Evolutionary conservation across 495 filamentous ascomycete genomes (phyloP).

Genomic region (Amphirosellinia nigrospora): DNA sequence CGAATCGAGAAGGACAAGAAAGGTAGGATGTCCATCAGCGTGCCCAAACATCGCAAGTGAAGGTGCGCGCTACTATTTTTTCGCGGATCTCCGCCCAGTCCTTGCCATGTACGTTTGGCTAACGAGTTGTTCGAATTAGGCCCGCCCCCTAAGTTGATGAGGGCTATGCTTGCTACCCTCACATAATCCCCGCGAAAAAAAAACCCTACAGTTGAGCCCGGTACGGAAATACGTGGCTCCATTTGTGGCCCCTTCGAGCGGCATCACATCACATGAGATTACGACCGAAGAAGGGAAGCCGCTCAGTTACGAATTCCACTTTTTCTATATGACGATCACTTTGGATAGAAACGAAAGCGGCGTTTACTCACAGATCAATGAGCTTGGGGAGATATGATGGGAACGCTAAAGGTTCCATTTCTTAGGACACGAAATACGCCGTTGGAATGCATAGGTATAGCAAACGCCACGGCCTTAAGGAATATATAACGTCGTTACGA

Average conservation of each 20-base stretch:
- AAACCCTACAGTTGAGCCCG: not conserved
- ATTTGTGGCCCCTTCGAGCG: not conserved
- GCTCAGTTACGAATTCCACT: not conserved
- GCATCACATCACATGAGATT: too few relatives aligned
- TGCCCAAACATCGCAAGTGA: conserved; percentile 61
- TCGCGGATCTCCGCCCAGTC: conserved; percentile 4
- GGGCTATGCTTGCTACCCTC: conserved; percentile 77
- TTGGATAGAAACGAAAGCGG: not conserved
- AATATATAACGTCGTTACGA: conserved; percentile 15
- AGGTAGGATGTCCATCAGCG: conserved; percentile 79
- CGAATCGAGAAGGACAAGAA: conserved; percentile 81
- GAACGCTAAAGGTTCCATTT: not conserved
- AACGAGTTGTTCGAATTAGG: conserved; percentile 39
- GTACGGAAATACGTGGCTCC: not conserved
- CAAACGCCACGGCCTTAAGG: not conserved
- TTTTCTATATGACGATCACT: not conserved
- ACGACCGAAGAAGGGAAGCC: not conserved
- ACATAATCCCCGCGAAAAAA: conserved; percentile 55
- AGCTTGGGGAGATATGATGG: not conserved
- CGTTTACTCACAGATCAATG: not conserved
- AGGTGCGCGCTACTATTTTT: conserved; percentile 38
- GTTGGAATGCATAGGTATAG: not conserved
- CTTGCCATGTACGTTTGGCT: conserved; percentile 1
- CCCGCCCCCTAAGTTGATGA: conserved; percentile 67
- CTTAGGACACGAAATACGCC: not conserved